Conservation (phyloP, 1,139 yeast species). For the Nakaseomyces bracarensis region DNA sequence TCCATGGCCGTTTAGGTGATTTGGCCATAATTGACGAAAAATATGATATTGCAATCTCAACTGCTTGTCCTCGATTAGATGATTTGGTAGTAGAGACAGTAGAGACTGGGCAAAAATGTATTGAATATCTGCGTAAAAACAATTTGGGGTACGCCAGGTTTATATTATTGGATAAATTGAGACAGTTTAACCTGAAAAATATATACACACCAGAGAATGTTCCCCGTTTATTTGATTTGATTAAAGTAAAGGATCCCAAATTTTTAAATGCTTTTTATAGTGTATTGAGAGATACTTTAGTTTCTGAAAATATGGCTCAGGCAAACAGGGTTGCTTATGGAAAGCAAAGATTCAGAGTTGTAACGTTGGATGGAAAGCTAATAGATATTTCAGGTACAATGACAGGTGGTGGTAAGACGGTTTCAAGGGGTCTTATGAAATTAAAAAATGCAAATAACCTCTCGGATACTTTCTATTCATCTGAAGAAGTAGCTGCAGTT, state of each 20-base stretch:
- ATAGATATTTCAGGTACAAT: conserved; percentile 95
- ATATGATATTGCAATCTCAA: conserved; percentile 88
- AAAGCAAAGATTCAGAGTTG: conserved; percentile 72
- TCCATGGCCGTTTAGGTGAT: conserved; percentile 85
- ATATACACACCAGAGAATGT: conserved; percentile 71
- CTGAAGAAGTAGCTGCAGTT: conserved; percentile 51
- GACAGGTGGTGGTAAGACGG: conserved; percentile 88
- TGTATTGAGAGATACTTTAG: conserved; percentile 78
- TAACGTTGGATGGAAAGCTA: conserved; percentile 83
- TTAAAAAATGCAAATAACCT: conserved; percentile 21
- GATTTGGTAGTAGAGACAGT: conserved; percentile 93
- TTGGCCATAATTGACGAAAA: conserved; percentile 79
- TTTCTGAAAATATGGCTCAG: conserved; percentile 66
- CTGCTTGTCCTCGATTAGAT: conserved; percentile 87
- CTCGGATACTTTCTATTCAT: conserved; percentile 33
- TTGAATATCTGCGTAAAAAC: conserved; percentile 75
- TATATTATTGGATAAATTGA: conserved; percentile 67
- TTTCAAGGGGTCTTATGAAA: conserved; percentile 39
- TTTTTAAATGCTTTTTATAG: conserved; percentile 87
- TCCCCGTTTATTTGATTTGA: conserved; percentile 78
- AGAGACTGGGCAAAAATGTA: conserved; percentile 86
- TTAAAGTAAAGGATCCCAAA: conserved; percentile 54
- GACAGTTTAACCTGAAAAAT: conserved; percentile 50
- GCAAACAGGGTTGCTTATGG: conserved; percentile 92
- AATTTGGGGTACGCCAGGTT: conserved; percentile 86